Percentiles rank a stretch among this genome's conserved stretches.
Conservation (phyloP, 176 grass and related monocot genomes). For the Sorghum bicolor region Sorghum_bicolor_NCBIv3 NC_012875.2:55439501-55440000, state of each 20-base stretch:
- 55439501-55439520: neutral
- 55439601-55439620: neutral
- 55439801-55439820: neutral
- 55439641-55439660: neutral
- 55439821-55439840: conserved; percentile 38
- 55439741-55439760: conserved; percentile 65
- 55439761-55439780: neutral
- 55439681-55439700: conserved; percentile 35
- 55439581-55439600: neutral
- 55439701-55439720: conserved; percentile 48
- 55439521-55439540: neutral
- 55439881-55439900: conserved; percentile 4
- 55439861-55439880: conserved; percentile 7
- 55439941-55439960: neutral
- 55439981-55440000: conserved; percentile 26
- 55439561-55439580: neutral
- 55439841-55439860: conserved; percentile 30
- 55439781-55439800: neutral
- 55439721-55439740: conserved; percentile 65
- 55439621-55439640: neutral
- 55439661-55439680: conserved; percentile 9
- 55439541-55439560: neutral
- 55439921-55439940: conserved; percentile 16
- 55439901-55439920: neutral
- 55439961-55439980: conserved; percentile 37